These are phyloP conservation scores for Colletotrichum sp. DNA, from an alignment of 2,329 filamentous ascomycete genomes.

Conservation along the genomic window DNA sequence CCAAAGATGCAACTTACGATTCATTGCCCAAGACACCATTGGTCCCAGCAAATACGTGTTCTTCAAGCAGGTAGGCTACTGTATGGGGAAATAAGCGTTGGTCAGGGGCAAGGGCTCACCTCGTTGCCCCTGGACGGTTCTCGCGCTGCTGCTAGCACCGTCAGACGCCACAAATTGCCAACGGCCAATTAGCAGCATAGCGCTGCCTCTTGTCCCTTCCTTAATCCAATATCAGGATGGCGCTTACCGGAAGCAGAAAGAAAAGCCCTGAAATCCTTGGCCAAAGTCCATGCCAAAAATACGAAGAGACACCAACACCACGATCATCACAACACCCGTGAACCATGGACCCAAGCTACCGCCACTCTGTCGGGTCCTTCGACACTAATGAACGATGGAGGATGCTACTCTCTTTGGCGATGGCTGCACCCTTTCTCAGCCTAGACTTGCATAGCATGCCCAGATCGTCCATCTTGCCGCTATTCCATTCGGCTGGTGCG, in stretches of 20 bases:
- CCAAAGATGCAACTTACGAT: not conserved
- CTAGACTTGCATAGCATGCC: conserved; percentile 1
- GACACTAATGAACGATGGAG: not conserved
- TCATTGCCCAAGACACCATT: not conserved
- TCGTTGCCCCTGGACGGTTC: conserved; percentile 4
- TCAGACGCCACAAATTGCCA: not conserved
- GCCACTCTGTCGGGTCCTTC: not conserved
- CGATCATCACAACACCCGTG: not conserved
- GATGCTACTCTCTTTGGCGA: not conserved
- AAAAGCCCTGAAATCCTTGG: not conserved
- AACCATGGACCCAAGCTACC: not conserved
- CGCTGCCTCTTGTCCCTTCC: not conserved
- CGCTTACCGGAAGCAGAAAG: not conserved
- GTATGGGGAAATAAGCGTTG: conserved; percentile 2
- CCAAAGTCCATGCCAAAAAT: not conserved
- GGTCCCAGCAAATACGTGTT: not conserved
- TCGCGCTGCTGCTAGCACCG: conserved; percentile 2
- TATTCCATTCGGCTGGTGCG: not conserved
- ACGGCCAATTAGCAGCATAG: not conserved
- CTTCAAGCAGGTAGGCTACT: not conserved
- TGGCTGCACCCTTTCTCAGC: not conserved
- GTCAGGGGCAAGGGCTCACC: conserved; percentile 7
- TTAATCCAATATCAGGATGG: not conserved
- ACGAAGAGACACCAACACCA: not conserved
- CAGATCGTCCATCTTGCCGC: conserved; percentile 8